phyloP scores from a whole-genome alignment of 163 green algal species.

The Trebouxiophyceae sp. region DNA sequence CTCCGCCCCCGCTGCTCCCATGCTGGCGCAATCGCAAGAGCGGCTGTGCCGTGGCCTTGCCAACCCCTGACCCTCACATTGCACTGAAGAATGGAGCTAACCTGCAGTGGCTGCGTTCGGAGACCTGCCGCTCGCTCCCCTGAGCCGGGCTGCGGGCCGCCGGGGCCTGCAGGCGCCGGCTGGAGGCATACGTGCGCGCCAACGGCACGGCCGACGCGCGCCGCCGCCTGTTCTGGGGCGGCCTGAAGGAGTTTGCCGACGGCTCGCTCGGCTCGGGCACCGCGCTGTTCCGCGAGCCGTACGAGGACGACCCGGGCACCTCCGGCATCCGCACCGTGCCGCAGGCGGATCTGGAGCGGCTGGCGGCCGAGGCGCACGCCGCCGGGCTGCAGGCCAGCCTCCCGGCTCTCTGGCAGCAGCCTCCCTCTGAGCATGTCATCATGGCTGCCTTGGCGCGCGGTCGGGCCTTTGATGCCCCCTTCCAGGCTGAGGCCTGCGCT shows the following conservation, averaged over 20 bases:
- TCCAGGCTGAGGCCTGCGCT: background rate
- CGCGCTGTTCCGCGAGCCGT: conserved; percentile 55
- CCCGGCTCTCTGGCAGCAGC: conserved; percentile 9
- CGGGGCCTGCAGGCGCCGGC: conserved; percentile 29
- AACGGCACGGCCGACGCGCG: conserved; percentile 30
- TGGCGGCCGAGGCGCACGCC: conserved; percentile 24
- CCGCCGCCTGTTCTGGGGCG: conserved; percentile 50
- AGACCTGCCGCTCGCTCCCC: too few relatives aligned
- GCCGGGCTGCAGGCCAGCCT: conserved; percentile 34
- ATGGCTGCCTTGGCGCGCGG: too few relatives aligned
- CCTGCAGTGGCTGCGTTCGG: too few relatives aligned
- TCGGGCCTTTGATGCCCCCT: too few relatives aligned
- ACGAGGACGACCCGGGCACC: conserved; percentile 19
- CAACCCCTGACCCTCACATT: too few relatives aligned
- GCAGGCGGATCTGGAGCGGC: conserved; percentile 13
- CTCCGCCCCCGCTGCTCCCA: too few relatives aligned
- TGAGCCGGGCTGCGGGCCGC: too few relatives aligned
- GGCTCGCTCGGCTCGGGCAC: conserved; percentile 58
- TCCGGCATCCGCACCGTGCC: conserved; percentile 17
- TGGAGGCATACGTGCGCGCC: conserved; percentile 23
- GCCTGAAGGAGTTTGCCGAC: conserved; percentile 72
- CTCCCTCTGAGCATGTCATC: background rate
- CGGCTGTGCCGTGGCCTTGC: too few relatives aligned
- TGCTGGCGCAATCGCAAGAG: too few relatives aligned
- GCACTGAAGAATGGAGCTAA: too few relatives aligned